Conservation (phyloP, 805 yeast species). For the Candida maesae region DNA sequence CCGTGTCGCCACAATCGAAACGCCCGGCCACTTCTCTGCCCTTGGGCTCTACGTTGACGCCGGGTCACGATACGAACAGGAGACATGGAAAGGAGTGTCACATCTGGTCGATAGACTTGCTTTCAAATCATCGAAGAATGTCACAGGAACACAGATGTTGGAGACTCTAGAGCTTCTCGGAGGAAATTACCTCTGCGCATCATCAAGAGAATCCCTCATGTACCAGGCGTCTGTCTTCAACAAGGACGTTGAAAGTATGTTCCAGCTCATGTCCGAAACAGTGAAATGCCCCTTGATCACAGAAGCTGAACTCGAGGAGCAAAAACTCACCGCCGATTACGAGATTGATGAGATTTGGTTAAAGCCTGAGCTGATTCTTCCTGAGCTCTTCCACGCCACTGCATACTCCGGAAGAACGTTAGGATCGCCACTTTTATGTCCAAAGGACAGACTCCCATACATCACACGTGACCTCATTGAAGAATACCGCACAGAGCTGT, state of each 20-base stretch:
- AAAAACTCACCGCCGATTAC: slow-evolving; percentile 67
- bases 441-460: slow-evolving; percentile 57
- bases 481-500: slow-evolving; percentile 61
- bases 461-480: slow-evolving; percentile 51
- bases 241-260: slow-evolving; percentile 75
- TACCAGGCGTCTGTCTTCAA: slow-evolving; percentile 96
- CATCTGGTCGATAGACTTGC: slow-evolving; percentile 86
- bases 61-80: slow-evolving; percentile 80
- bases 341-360: slow-evolving; percentile 80
- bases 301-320: slow-evolving; percentile 69
- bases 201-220: slow-evolving; percentile 86
- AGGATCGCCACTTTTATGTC: slow-evolving; percentile 85
- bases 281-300: slow-evolving; percentile 66
- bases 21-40: slow-evolving; percentile 89
- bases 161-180: slow-evolving; percentile 76
- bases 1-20: slow-evolving; percentile 75
- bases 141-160: slow-evolving; percentile 65
- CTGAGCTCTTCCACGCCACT: slow-evolving; percentile 83
- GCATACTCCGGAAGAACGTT: slow-evolving; percentile 72
- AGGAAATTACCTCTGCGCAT: slow-evolving; percentile 91
- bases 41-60: slow-evolving; percentile 86
- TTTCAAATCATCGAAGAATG: slow-evolving; percentile 62
- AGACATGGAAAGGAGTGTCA: slow-evolving; percentile 61
- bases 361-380: slow-evolving; percentile 80
- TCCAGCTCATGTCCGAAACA: slow-evolving; percentile 71